These are phyloP conservation scores for Discostella stelligeroides DNA, from an alignment of 108 stramenopile species.

Conservation along the genomic window DNA sequence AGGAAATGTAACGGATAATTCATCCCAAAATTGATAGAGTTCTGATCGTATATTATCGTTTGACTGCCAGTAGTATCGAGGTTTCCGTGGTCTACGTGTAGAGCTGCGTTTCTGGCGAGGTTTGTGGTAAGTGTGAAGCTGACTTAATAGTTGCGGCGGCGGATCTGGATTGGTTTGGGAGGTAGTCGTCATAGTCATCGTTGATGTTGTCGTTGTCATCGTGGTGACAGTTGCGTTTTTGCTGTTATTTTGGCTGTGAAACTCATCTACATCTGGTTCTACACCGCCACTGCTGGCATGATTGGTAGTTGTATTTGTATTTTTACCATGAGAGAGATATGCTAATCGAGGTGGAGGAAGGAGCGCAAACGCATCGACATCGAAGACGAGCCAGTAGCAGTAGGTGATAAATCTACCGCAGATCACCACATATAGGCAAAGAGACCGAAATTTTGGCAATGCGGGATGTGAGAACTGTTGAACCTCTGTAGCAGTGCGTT, in stretches of 20 bases:
- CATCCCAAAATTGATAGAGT: slow-evolving; percentile 50
- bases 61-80: slow-evolving; percentile 61
- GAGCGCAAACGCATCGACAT: no score
- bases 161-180: slow-evolving; percentile 13
- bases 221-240: neutral
- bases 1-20: slow-evolving; percentile 23
- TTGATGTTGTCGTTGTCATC: no score
- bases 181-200: neutral
- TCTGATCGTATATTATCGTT: slow-evolving; percentile 53
- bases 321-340: no score
- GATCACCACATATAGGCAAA: no score
- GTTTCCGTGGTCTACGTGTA: slow-evolving; percentile 39
- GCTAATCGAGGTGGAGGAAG: no score
- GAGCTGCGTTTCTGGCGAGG: slow-evolving; percentile 52
- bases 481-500: no score
- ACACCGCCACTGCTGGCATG: neutral
- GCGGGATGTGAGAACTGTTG: no score
- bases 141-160: slow-evolving; percentile 4
- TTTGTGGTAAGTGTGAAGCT: slow-evolving; percentile 38
- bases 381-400: no score
- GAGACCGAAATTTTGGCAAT: no score
- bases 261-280: neutral
- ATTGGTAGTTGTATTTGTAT: slow-evolving; percentile 2
- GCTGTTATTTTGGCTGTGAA: neutral
- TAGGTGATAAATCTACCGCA: no score